phyloP scores from a whole-genome alignment of 805 yeast species.

The Saccharomyces cerevisiae region DNA sequence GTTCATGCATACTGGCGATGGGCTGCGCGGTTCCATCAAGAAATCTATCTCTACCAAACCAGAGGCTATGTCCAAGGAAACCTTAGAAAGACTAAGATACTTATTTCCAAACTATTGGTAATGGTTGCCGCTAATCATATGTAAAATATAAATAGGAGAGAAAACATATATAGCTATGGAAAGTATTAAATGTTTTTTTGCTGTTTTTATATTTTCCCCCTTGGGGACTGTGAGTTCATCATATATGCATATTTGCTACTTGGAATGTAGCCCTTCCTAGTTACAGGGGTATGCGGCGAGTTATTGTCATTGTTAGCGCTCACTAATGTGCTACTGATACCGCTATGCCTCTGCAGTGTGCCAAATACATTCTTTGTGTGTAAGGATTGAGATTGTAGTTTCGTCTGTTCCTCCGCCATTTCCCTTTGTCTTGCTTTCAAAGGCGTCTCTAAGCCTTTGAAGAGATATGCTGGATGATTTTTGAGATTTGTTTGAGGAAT shows the following conservation, averaged over 20 bases:
- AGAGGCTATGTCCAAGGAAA: slow-evolving; percentile 60
- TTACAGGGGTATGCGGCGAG: neutral
- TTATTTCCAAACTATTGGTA: slow-evolving; percentile 92
- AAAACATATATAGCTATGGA: neutral
- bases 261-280: slow-evolving; percentile 26
- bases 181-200: neutral
- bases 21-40: slow-evolving; percentile 69
- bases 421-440: slow-evolving; percentile 11
- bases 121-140: slow-evolving; percentile 6
- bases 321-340: neutral
- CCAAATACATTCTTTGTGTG: neutral
- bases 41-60: slow-evolving; percentile 72
- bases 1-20: slow-evolving; percentile 56
- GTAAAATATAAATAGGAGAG: neutral
- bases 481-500: neutral
- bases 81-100: slow-evolving; percentile 73
- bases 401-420: neutral
- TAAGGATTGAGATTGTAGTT: neutral
- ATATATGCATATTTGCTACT: slow-evolving; percentile 30
- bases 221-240: slow-evolving; percentile 29
- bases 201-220: slow-evolving; percentile 12
- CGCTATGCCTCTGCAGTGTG: neutral
- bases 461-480: slow-evolving; percentile 18
- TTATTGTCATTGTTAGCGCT: neutral
- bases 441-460: slow-evolving; percentile 25